phyloP scores from a whole-genome alignment of 2,329 filamentous ascomycete genomes.

The Clarireedia paspali region DNA sequence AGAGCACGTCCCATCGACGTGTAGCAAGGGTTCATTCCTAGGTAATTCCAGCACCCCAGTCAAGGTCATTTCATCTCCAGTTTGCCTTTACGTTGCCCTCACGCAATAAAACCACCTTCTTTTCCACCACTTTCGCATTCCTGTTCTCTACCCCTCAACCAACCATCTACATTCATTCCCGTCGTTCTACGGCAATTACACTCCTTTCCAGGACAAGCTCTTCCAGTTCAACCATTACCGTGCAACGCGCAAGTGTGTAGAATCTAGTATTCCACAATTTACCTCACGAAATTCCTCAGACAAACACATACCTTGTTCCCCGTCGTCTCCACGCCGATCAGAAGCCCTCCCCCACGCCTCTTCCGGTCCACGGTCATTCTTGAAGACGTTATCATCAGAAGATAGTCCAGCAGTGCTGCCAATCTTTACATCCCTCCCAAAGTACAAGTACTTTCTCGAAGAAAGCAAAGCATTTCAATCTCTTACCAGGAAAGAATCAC shows the following conservation, averaged over 20 bases:
- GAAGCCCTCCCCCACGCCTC: not conserved
- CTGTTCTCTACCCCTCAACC: not conserved
- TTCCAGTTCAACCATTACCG: not conserved
- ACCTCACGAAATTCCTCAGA: not conserved
- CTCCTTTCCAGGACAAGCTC: constrained; percentile 13
- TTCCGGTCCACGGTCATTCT: not conserved
- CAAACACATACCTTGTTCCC: not conserved
- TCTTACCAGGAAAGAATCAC: constrained; percentile 4
- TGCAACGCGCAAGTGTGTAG: not conserved
- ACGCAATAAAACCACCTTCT: constrained; percentile 8
- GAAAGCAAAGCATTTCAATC: constrained; percentile 14
- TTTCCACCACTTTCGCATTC: not conserved
- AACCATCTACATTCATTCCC: constrained; percentile 9
- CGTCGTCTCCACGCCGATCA: not conserved
- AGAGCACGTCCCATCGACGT: too few relatives aligned
- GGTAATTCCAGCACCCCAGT: not conserved
- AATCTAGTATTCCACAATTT: not conserved
- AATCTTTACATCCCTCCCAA: constrained; percentile 12
- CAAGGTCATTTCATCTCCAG: not conserved
- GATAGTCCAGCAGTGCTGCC: constrained; percentile 28
- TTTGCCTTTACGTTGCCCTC: not conserved
- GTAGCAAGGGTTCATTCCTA: not conserved
- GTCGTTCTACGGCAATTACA: constrained; percentile 22
- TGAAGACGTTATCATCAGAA: constrained; percentile 19
- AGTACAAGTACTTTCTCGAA: constrained; percentile 19